Evolutionary conservation across 805 yeast species (phyloP).

Genomic region (Huiozyma naganishii): DNA sequence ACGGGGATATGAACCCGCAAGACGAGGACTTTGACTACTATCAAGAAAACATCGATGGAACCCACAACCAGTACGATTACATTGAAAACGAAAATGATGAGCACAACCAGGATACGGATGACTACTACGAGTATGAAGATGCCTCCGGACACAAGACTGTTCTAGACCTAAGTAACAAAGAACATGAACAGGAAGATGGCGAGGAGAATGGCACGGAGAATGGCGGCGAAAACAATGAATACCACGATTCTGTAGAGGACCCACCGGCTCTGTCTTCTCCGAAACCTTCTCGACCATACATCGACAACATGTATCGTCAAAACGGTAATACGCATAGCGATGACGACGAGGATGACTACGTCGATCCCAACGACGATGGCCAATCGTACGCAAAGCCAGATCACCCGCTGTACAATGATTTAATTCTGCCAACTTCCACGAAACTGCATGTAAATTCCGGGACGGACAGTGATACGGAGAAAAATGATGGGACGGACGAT

Average conservation of each 20-base stretch:
- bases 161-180: conserved; percentile 44
- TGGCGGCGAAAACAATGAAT: neutral
- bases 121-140: conserved; percentile 54
- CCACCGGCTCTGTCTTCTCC: no score
- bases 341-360: conserved; percentile 48
- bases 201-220: conserved; percentile 52
- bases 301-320: conserved; percentile 24
- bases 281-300: neutral
- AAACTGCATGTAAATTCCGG: conserved; percentile 1
- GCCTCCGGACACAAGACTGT: conserved; percentile 62
- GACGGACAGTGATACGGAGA: conserved; percentile 11
- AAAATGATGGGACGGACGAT: conserved; percentile 6
- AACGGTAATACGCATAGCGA: conserved; percentile 35
- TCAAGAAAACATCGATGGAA: conserved; percentile 27
- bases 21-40: conserved; percentile 23
- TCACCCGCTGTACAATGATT: conserved; percentile 47
- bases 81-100: conserved; percentile 20
- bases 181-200: conserved; percentile 48
- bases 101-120: conserved; percentile 27
- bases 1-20: conserved; percentile 51
- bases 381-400: conserved; percentile 54
- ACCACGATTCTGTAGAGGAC: neutral
- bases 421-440: conserved; percentile 32
- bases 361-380: conserved; percentile 77
- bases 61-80: conserved; percentile 58